Base-by-base conservation (phyloP, 495 filamentous ascomycete species). In the Penicillium antarcticum region DNA sequence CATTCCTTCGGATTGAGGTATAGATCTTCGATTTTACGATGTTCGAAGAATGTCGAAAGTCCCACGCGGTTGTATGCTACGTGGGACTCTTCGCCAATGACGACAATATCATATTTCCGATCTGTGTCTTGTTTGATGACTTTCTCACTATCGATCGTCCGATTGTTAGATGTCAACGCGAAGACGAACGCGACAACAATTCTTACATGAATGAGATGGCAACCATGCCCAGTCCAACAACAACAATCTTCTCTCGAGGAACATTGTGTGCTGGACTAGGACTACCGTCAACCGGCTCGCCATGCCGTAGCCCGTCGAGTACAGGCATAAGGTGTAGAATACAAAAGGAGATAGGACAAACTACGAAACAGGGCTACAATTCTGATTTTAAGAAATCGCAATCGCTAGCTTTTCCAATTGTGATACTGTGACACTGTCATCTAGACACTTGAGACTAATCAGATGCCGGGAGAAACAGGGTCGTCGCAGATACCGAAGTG, bases 11-110 rank as follows among this genome's bases (percentile, higher is more conserved):
- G 89, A 59, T 96, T 95, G 21, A 97, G 77, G 57, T 96, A 96
- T 36, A 97, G 65, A 60, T 94, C 89, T 69, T 95, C 90, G 13
- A 95, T 87, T 53, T 89, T 83, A 51, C 92, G 81, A 69, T 96
- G 91, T 60, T 89, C 85, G 60, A 97, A 97, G 74, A 91, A 97
- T 34, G 84, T 88, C 6, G 91, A 96, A 34, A 97, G 77, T n/a
- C 92, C 92, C 17, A 97, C 92, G 42, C 92, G 87, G 61, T 97
- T 97, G 69, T 97, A 97, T 2, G 92, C 92, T 52, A 96, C 71
- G 71, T 97, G 87, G 1, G 87, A 73, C 64, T 97, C 92, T 61
- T 97, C 92, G 61, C 92, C 92, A 63, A 97, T 88, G 31, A 96
- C 92, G 8, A 92, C 75, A 39, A 97, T 82, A 62, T 95, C 84